Evolutionary conservation across 1,284 basidiomycete species (phyloP), one percentile per base, ranked within the genome.

Genomic region (Marasmius sp.): DNA sequence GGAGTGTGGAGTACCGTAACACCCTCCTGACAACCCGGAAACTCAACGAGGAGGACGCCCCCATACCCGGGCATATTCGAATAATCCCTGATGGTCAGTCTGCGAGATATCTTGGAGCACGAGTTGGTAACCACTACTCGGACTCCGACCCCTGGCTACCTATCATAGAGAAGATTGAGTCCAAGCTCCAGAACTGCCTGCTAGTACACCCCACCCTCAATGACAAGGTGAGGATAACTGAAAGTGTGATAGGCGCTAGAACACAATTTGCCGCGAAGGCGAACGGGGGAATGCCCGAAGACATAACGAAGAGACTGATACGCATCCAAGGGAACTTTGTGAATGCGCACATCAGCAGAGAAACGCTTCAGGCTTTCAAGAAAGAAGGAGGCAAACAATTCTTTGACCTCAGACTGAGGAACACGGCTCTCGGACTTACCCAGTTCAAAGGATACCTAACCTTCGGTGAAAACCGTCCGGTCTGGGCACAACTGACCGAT

Each of bases 351-450:
- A 54, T 60, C 18, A 60, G 43, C 47, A 53, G 20, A 20, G 51
- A 53, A n/a, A 53, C 51, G 3, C 10, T 60, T 34, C 11, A 20
- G 20, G 20, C 38, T 47, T 6, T 12, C 27, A n/a, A 47, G 6
- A 8, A 18, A 3, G 18, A 27, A 16, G 58, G 58, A 14, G 58
- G 58, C 2, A 36, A 69, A 1, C 62, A 61, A 0, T 18, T 75
- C 0, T 59, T 72, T 0, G 68, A 72, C 61, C 20, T 75, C 0
- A 43, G 63, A 14, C 51, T 65, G 0, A n/a, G 72, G 6, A 71
- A 73, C 49, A 61, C 71, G 4, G 74, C 74, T 0, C 70, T 74
- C 0, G 48, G 67, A 1, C 9, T 75, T 0, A 70, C 64, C 48
- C 71, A 69, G 67, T 39, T 73, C 0, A 67, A 65, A 45, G 22